Evolutionary conservation across 805 yeast genomes (phyloP), one percentile per base, ranked within the genome.

Genomic region (Blastobotrys mokoenaii): DNA sequence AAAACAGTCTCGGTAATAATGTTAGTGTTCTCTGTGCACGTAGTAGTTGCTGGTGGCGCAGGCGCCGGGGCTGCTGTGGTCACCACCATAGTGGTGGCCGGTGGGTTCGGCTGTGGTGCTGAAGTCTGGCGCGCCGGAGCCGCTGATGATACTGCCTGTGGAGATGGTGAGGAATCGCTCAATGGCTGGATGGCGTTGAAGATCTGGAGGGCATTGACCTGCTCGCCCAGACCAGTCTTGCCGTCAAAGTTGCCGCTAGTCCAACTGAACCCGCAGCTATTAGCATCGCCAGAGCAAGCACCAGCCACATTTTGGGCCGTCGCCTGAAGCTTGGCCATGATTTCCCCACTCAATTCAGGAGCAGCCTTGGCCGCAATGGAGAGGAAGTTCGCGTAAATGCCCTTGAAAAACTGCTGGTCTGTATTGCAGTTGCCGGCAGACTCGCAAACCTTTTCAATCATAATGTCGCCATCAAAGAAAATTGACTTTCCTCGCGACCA

Each of bases 181-280:
- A 22, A 8, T 22, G 27, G 27, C 27, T 22, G 27, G 27, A 22
- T 22, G 27, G 27, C 27, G 56, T 68, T 69, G 29, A 83, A 70
- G 2, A 73, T 71, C 52, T 85, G 94, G 43, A 84, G 65, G 0
- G 94, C 93, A 30, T 77, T 67, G 72, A 84, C 80, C 63, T 86
- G 95, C 63, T 87, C 94, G 41, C 95, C 95, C 34, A 86, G 71
- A 0, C 95, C 95, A 54, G 75, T 84, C 45, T 55, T 59, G 1
- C 73, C 76, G 61, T 85, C 95, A 77, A 82, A 83, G 4, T 73
- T 69, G 31, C 64, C 65, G n/a, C 54, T 49, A 9, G 72, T 60
- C 96, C 96, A 86, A 61, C 80, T 69, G 44, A 72, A 61, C 40
- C 95, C 95, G 66, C 96, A 87, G 0, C 95, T 86, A 53, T 80